Conservation (phyloP, 176 grass and related monocot species). For the Olyra latifolia region DNA sequence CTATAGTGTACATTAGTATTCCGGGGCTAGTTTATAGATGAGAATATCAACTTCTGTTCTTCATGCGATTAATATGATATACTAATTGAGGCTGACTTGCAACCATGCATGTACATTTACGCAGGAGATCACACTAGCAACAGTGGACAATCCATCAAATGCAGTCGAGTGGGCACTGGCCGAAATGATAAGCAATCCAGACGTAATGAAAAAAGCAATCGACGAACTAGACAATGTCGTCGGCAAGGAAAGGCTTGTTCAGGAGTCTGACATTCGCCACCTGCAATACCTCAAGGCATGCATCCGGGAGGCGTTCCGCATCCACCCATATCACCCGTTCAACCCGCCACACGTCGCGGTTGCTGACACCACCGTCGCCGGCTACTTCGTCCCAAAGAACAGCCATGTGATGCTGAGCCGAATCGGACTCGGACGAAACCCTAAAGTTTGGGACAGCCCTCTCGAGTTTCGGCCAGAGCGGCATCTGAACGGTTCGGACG, state of each 20-base stretch:
- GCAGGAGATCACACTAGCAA: conserved; percentile 29
- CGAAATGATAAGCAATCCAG: conserved; percentile 21
- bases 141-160: conserved; percentile 22
- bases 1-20: too few species aligned
- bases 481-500: background rate
- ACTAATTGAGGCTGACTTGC: background rate
- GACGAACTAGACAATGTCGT: background rate
- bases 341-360: conserved; percentile 30
- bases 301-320: conserved; percentile 15
- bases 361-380: background rate
- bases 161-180: conserved; percentile 31
- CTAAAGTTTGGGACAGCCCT: conserved; percentile 20
- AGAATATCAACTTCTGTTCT: too few species aligned
- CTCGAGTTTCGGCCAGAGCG: conserved; percentile 25
- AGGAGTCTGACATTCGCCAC: conserved; percentile 24
- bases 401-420: conserved; percentile 28
- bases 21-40: too few species aligned
- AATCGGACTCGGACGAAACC: conserved; percentile 16
- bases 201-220: conserved; percentile 26
- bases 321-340: conserved; percentile 38
- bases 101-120: background rate
- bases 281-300: conserved; percentile 40
- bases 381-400: conserved; percentile 40
- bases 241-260: conserved; percentile 25
- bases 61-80: too few species aligned